Base-by-base conservation (phyloP, 2,329 filamentous ascomycete genomes). In the Fusarium anthophilum region DNA sequence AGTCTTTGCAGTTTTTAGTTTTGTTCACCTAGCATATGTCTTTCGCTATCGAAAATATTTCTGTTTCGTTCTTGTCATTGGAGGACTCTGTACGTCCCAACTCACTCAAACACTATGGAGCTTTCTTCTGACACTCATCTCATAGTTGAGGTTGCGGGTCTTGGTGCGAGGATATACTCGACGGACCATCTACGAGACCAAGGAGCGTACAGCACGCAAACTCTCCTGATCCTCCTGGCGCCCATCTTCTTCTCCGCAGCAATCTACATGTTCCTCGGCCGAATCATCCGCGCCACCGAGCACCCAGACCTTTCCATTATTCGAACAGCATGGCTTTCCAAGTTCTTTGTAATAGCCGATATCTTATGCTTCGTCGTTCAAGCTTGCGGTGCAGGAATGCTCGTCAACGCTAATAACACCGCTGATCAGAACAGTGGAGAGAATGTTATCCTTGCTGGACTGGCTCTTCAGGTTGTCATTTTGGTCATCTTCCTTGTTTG, bases 241-340 rank as follows among this genome's bases (percentile, higher is more conserved):
- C 58, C 58, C 2, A 61, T 61, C 18, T 55, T 54, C 47, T 61
- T 61, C 28, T 38, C 47, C 14, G 58, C 58, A 3, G 50, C 58
- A 12, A 61, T 61, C 8, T 61, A 61, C 58, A 55, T 61, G 58
- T 28, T 61, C 5, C 47, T 61, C 35, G 47, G 47, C 17, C 58
- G 58, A 8, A 7, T 61, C 2, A 55, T 55, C 14, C 17, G 18
- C 4, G 58, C 58, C 6, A 14, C 48, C 6, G 10, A 18, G 2
- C 28, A 41, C 1, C 11, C 37, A 0, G 51, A 61, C 5, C 58
- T 55, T n/a, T 55, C 35, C 3, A 13, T 38, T 7, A 55, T 61
- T 12, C 58, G n/a, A 14, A 61, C n/a, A 30, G 6, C 8, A 8
- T 61, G 58, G 38, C 38, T 56, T 15, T 61, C 58, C 8, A 56